Evolutionary conservation across 768 basidiomycete genomes (phyloP).

Genomic region (Termitomyces sp.): DNA sequence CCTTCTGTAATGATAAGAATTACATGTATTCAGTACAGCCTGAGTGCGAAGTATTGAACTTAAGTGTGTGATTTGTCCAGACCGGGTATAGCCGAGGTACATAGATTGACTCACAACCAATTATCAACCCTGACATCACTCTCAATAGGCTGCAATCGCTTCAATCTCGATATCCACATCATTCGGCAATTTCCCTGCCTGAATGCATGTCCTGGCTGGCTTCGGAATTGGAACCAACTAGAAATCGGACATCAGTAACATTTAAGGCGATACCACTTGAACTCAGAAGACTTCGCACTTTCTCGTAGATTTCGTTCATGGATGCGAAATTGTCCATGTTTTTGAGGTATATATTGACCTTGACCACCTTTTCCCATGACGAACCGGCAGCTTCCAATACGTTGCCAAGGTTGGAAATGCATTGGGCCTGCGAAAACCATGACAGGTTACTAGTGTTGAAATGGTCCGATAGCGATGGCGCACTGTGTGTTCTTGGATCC

Average conservation of each 20-base stretch:
- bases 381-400: slow-evolving; percentile 53
- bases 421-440: slow-evolving; percentile 40
- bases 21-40: not conserved
- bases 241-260: not conserved
- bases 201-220: slow-evolving; percentile 75
- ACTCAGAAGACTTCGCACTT: slow-evolving; percentile 27
- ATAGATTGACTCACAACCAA: no score
- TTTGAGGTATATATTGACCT: slow-evolving; percentile 59
- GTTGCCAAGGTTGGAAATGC: slow-evolving; percentile 50
- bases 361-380: slow-evolving; percentile 56
- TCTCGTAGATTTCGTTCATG: slow-evolving; percentile 57
- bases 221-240: slow-evolving; percentile 49
- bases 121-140: no score
- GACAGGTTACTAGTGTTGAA: not conserved
- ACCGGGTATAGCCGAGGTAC: not conserved
- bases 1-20: not conserved
- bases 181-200: slow-evolving; percentile 63
- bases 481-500: slow-evolving; percentile 59
- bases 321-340: slow-evolving; percentile 53
- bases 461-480: slow-evolving; percentile 8
- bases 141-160: slow-evolving; percentile 49
- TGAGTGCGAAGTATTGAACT: not conserved
- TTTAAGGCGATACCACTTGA: not conserved
- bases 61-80: not conserved
- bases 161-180: slow-evolving; percentile 77